Conservation (phyloP, 306 rosid species). For the Morella rubra region DNA sequence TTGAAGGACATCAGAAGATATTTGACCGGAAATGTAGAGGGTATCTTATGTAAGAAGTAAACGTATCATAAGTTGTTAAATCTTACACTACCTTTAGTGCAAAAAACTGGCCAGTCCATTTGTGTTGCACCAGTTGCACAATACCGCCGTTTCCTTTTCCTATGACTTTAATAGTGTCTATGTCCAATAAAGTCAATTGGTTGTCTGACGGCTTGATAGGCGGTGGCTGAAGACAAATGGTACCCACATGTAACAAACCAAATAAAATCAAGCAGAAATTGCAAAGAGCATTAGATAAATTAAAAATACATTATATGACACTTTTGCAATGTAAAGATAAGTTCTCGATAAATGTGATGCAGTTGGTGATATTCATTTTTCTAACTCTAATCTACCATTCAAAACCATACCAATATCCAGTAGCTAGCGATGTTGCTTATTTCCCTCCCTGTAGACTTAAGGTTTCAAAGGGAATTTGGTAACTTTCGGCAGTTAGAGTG, state of each 20-base stretch:
- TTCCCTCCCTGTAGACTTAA: neutral
- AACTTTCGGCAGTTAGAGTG: neutral
- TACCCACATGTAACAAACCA: constrained; percentile 28
- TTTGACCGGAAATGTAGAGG: neutral
- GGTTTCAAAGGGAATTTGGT: neutral
- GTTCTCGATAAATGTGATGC: neutral
- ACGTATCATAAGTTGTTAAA: constrained; percentile 11
- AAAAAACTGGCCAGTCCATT: constrained; percentile 97
- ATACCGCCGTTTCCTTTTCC: constrained; percentile 95
- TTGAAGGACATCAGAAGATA: constrained; percentile 4
- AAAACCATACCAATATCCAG: neutral
- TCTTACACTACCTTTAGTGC: constrained; percentile 75
- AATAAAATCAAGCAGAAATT: constrained; percentile 4
- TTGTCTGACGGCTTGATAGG: constrained; percentile 83
- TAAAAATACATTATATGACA: neutral
- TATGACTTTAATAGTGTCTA: constrained; percentile 77
- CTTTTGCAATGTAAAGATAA: neutral
- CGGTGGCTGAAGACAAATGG: constrained; percentile 67
- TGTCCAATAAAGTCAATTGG: constrained; percentile 72
- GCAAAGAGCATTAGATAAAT: neutral
- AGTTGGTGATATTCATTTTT: neutral
- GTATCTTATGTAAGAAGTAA: constrained; percentile 10
- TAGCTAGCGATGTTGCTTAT: neutral
- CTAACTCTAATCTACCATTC: neutral
- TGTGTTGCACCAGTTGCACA: constrained; percentile 95